Percentiles rank a stretch among this genome's conserved stretches.
Evolutionary conservation across 2,329 filamentous ascomycete genomes (phyloP).

Genomic region (Xylariales sp.): DNA sequence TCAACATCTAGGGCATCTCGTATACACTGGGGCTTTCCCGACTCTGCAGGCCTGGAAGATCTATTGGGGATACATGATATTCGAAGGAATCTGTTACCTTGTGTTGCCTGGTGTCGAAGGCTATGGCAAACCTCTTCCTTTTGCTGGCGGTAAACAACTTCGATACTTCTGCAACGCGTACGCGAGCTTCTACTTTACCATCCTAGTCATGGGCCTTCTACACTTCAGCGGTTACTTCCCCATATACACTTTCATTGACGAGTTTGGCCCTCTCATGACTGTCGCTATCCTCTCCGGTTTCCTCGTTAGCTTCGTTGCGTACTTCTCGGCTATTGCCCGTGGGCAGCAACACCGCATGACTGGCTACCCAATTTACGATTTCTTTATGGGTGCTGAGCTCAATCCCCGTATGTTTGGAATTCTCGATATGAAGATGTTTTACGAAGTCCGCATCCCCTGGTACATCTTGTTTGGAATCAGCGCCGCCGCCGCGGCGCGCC

Average conservation of each 20-base stretch:
- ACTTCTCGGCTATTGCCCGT: constrained; percentile 83
- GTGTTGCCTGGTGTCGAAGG: constrained; percentile 87
- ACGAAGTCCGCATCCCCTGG: constrained; percentile 92
- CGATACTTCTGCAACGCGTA: constrained; percentile 95
- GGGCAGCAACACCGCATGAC: constrained; percentile 94
- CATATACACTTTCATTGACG: constrained; percentile 90
- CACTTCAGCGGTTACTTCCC: constrained; percentile 89
- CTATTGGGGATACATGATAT: constrained; percentile 93
- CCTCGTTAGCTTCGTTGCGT: constrained; percentile 83
- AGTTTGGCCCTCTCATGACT: constrained; percentile 92
- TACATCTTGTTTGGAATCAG: constrained; percentile 86
- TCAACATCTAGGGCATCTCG: constrained; percentile 74
- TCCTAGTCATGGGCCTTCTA: constrained; percentile 74
- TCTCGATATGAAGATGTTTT: constrained; percentile 97
- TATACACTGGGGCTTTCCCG: constrained; percentile 88
- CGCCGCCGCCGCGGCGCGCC: constrained; percentile 79
- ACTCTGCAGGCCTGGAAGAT: constrained; percentile 85
- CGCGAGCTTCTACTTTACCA: constrained; percentile 87
- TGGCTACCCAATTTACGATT: constrained; percentile 85
- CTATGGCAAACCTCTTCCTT: constrained; percentile 87
- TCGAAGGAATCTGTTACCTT: constrained; percentile 86
- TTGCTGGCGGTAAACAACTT: constrained; percentile 85
- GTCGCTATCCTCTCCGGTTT: constrained; percentile 94
- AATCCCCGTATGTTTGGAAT: constrained; percentile 90
- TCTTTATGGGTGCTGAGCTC: constrained; percentile 92